Evolutionary conservation across 140 eudicot genomes (phyloP), one percentile per base, ranked within the genome.

Genomic region (Anethum foeniculum): DNA sequence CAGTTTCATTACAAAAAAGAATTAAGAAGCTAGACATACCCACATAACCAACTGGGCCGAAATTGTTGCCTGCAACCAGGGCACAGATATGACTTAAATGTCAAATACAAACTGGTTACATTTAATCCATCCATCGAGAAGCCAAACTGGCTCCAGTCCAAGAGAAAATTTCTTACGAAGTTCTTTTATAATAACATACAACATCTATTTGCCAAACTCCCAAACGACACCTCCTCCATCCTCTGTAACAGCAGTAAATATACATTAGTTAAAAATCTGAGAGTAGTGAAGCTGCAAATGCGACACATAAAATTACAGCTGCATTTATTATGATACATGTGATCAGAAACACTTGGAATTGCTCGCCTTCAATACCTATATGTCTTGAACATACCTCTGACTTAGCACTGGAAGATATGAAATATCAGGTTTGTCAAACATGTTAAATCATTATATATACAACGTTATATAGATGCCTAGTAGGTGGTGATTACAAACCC

Each of bases 191-290:
- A 7, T 72, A 38, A 43, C 34, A 72, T 72, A 13, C 34, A 72
- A 48, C 52, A 41, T 76, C 89, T 81, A 91, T 76, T 91, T 91
- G 86, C 83, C 98, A 12, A 93, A 93, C 83, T 91, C 98, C 96
- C 97, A 91, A 71, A 91, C 81, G 79, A 93, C 89, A 49, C 97
- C 94, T 81, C 93, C 96, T 81, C 93, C 96, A 82, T 93, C 98
- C 87, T 93, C 98, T 93, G 94, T 85, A 88, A 83, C 12, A 76
- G 38, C 72, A 81, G 52, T 5, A 60, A 82, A 68, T 15, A 80
- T 21, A 73, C 46, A 49, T 86, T 77, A 86, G 60, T 54, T 44
- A 44, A 14, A 71, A 18, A 75, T 46, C 34, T 52, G 77, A 74
- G 5, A 32, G 4, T 74, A 44, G 39, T 39, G 77, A 72, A 72